These are phyloP conservation scores for Aspergillus ruber DNA, from an alignment of 2,329 filamentous ascomycete genomes.

Conservation along the genomic window DNA sequence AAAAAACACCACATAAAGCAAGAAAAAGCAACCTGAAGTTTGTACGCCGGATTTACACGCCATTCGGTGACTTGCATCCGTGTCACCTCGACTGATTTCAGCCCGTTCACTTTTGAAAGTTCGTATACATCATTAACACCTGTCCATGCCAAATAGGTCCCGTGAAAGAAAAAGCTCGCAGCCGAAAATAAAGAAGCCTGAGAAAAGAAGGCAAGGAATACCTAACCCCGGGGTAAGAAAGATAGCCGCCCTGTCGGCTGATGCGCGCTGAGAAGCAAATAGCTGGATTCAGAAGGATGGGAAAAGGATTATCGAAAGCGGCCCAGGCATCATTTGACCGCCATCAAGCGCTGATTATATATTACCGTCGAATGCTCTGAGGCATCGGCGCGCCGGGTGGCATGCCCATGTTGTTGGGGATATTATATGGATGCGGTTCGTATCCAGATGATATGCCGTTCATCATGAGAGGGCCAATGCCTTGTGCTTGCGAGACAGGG, in stretches of 20 bases:
- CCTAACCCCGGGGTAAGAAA: background rate
- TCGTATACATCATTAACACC: constrained; percentile 37
- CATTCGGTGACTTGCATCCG: constrained; percentile 21
- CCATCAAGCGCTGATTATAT: constrained; percentile 8
- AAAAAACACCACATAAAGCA: constrained; percentile 14
- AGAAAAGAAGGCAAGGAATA: background rate
- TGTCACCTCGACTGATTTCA: constrained; percentile 22
- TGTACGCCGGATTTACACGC: constrained; percentile 26
- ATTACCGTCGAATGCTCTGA: constrained; percentile 32
- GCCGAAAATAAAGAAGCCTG: constrained; percentile 8
- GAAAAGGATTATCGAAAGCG: constrained; percentile 7
- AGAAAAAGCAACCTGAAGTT: constrained; percentile 20
- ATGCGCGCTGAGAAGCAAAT: constrained; percentile 4
- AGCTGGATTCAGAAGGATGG: background rate
- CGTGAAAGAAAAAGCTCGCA: constrained; percentile 14
- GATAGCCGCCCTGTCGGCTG: background rate
- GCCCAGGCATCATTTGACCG: background rate
- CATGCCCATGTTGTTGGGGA: constrained; percentile 38
- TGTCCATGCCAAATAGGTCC: constrained; percentile 28
- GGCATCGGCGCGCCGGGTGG: constrained; percentile 30
- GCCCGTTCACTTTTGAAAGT: constrained; percentile 27
- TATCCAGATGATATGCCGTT: constrained; percentile 34
- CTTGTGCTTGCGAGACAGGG: constrained; percentile 82
- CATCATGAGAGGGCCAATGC: constrained; percentile 47
- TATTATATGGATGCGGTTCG: constrained; percentile 38